Base-by-base conservation (phyloP, 2,329 filamentous ascomycete genomes). In the Colletotrichum sansevieriae region DNA sequence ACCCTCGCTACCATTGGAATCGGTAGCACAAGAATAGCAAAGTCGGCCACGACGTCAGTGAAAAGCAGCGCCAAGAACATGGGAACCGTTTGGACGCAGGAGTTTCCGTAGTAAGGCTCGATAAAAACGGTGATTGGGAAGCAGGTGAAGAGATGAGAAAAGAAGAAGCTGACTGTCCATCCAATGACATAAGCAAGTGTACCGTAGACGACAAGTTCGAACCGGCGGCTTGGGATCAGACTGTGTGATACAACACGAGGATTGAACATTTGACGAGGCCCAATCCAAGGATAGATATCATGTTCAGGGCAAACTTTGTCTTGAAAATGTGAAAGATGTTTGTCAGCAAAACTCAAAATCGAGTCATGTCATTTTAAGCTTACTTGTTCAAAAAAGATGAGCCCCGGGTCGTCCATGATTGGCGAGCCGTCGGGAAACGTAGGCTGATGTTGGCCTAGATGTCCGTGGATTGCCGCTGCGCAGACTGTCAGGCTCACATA, bases 201-300 rank as follows among this genome's bases (percentile, higher is more conserved):
- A 12, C 71, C 70, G 71, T 73, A 76, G 10, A 73, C 72, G 4
- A 74, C 58, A 55, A 72, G 75, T 18, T 74, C 74, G 54, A 75
- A 74, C 47, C 73, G 74, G 18, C 74, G 73, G 18, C 70, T 67
- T 11, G 70, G 69, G 70, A 80, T 78, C 13, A 79, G 77, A 12
- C 74, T 75, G 10, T 75, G 10, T 75, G 72, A 70, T 79, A 80
- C 1, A 79, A 73, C 6, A 79, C 71, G 39, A 80, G 71, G 37
- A 79, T 76, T 35, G 75, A 78, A 55, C 75, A 72, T 54, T 80
- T 79, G 62, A 75, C 75, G 39, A 77, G 68, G 47, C 75, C 76
- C 54, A 79, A 75, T 49, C 74, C 72, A 10, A 74, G 70, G 43
- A 78, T 78, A 67, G 79, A 80, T 33, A 75, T 56, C 63, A 70